Conservation (phyloP, 163 green algal genomes). For the Chloroidium sp. region DNA sequence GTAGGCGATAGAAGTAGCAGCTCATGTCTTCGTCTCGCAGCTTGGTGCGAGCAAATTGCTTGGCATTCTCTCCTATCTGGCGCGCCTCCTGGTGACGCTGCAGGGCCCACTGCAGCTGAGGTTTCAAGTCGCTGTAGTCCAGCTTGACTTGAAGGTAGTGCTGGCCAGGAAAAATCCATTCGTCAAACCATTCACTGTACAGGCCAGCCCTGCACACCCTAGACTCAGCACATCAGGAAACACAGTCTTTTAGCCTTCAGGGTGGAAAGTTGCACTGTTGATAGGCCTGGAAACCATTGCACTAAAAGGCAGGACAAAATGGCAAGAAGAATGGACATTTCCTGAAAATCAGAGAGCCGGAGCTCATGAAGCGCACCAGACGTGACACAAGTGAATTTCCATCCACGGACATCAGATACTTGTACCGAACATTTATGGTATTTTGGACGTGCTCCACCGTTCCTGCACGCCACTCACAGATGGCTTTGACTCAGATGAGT, state of each 20-base stretch:
- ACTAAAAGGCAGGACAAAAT: too few species aligned
- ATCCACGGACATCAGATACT: slow-evolving; percentile 9
- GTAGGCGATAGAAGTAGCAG: slow-evolving; percentile 12
- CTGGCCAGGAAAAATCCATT: not conserved
- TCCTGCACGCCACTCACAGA: not conserved
- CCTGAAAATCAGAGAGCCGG: not conserved
- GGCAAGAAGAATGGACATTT: too few species aligned
- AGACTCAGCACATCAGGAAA: too few species aligned
- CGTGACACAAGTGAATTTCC: slow-evolving; percentile 10
- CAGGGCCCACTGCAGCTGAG: slow-evolving; percentile 3
- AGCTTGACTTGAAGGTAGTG: slow-evolving; percentile 9
- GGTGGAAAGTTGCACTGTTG: too few species aligned
- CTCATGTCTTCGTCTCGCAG: slow-evolving; percentile 5
- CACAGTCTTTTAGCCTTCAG: too few species aligned
- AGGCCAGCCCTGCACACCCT: not conserved
- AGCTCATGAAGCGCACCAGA: slow-evolving; percentile 1
- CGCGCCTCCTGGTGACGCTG: slow-evolving; percentile 5
- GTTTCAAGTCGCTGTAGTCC: slow-evolving; percentile 8
- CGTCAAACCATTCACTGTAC: slow-evolving; percentile 13
- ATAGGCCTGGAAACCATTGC: too few species aligned
- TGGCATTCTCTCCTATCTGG: not conserved
- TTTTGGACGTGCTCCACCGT: not conserved
- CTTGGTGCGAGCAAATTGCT: not conserved
- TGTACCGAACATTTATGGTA: not conserved
- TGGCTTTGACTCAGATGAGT: too few species aligned